These are phyloP conservation scores for Aspergillus wentii DNA, from an alignment of 495 filamentous ascomycete genomes.

Conservation along the genomic window DNA sequence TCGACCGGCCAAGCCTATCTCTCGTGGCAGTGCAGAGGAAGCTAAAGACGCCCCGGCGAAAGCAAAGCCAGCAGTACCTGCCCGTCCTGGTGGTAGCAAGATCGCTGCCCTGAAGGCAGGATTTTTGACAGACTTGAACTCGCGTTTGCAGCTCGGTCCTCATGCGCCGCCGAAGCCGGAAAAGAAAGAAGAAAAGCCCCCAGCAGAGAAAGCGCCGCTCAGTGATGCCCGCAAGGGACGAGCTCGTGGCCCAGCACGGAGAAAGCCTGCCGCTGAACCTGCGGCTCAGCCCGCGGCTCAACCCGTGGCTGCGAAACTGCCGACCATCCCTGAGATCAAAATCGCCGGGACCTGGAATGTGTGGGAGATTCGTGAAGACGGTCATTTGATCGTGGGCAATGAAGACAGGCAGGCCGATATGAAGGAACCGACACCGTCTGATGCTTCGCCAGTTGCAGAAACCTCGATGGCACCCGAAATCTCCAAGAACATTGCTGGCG, in stretches of 20 bases:
- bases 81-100: constrained; percentile 71
- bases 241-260: constrained; percentile 79
- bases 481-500: constrained; percentile 53
- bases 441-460: constrained; percentile 7
- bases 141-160: constrained; percentile 75
- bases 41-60: constrained; percentile 36
- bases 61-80: constrained; percentile 74
- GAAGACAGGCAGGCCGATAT: constrained; percentile 16
- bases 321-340: constrained; percentile 38
- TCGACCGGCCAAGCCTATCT: constrained; percentile 57
- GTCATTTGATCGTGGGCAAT: constrained; percentile 34
- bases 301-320: constrained; percentile 20
- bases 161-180: constrained; percentile 65
- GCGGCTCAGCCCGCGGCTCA: constrained; percentile 1
- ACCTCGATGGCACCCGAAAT: constrained; percentile 29
- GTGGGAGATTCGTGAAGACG: constrained; percentile 46
- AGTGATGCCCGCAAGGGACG: constrained; percentile 83
- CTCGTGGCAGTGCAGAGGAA: constrained; percentile 31
- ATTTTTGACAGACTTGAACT: constrained; percentile 87
- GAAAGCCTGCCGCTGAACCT: constrained; percentile 58
- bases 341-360: constrained; percentile 47
- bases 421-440: constrained; percentile 10
- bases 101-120: constrained; percentile 86
- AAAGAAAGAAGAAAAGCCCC: constrained; percentile 51
- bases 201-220: constrained; percentile 70